Evolutionary conservation across 2,329 filamentous ascomycete species (phyloP), one percentile per base, ranked within the genome.

Genomic region (Aspergillus udagawae): DNA sequence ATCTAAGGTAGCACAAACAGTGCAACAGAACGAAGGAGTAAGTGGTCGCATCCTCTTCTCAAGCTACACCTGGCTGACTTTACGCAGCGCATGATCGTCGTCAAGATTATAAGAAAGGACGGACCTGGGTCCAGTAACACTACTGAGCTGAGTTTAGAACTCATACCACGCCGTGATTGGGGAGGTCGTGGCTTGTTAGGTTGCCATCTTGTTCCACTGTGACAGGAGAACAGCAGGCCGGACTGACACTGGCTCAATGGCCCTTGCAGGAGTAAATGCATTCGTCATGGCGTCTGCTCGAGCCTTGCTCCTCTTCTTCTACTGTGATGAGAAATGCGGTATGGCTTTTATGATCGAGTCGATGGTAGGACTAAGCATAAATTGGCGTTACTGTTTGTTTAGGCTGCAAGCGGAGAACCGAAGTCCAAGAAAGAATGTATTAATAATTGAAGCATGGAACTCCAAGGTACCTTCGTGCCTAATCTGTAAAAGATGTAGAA

Each of bases 11-110:
- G 91, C 87, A n/a, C 89, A 96, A 70, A 88, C 89, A 57, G 93
- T 99, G 0, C 88, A 92, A 70, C 89, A 89, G 62, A 96, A 91
- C 67, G 90, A 96, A 81, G 91, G 88, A 63, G 92, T 95, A 83
- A 79, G 89, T 59, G 53, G 25, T 45, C 52, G 54, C 41, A 55
- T 32, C 47, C 29, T 6, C 12, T 21, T 23, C 32, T 44, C 51
- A 60, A 10, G 27, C 29, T 45, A 44, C 49, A 21, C 27, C 48
- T 51, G 41, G 50, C 49, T 56, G 29, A 29, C 51, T 23, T 57
- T 53, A 42, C 56, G 55, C 67, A 94, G 90, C 83, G 83, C 67
- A 80, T 83, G 48, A 83, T 96, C 45, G 76, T 86, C 17, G 89
- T 96, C 55, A 89, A 86, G 69, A 79, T 87, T 49, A 82, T 79